Conservation (phyloP, 164 flowering plant genomes). For the Aristolochia fimbriata region DNA sequence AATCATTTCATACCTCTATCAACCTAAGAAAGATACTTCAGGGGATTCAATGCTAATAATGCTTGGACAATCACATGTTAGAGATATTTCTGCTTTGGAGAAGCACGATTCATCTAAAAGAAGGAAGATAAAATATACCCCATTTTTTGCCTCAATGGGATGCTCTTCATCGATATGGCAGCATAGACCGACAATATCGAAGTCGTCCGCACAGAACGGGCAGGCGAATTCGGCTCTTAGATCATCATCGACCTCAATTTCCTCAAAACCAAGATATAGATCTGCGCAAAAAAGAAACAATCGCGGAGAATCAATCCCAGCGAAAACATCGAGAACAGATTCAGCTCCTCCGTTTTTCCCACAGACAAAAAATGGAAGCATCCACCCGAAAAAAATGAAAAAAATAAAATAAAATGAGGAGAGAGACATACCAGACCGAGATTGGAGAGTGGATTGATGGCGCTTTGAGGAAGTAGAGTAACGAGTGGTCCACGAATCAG, state of each 20-base stretch:
- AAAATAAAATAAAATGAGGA: not conserved
- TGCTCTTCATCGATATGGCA: constrained; percentile 92
- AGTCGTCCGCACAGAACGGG: constrained; percentile 74
- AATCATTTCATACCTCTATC: not conserved
- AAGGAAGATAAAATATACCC: constrained; percentile 31
- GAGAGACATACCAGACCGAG: not conserved
- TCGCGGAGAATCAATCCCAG: not conserved
- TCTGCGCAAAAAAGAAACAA: constrained; percentile 29
- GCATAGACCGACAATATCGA: constrained; percentile 75
- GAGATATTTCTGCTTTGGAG: not conserved
- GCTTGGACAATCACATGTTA: not conserved
- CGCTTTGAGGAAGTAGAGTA: constrained; percentile 1
- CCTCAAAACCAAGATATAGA: constrained; percentile 61
- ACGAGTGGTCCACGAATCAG: constrained; percentile 4
- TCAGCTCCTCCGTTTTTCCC: not conserved
- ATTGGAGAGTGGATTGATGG: not conserved
- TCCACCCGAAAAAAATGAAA: not conserved
- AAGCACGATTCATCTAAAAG: not conserved
- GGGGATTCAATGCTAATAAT: not conserved
- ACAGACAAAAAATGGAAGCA: not conserved
- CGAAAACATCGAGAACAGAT: not conserved
- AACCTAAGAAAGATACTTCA: not conserved
- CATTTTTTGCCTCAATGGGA: constrained; percentile 63
- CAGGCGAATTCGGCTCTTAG: constrained; percentile 64
- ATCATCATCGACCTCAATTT: constrained; percentile 71